Evolutionary conservation across 768 basidiomycete genomes (phyloP).

Genomic region (Rhodosporidiobolus odoratus): DNA sequence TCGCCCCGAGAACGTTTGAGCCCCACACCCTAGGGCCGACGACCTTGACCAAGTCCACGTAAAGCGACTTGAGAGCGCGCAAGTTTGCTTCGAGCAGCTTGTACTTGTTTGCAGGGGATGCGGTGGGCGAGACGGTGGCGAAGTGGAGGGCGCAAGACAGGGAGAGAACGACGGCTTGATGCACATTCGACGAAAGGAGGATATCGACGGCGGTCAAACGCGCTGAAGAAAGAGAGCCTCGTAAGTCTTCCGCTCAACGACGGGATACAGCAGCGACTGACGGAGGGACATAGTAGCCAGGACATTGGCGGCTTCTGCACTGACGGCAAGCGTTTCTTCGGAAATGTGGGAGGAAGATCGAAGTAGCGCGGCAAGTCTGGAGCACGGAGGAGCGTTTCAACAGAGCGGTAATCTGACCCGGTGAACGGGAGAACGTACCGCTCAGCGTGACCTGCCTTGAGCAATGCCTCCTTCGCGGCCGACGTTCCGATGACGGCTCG

Average conservation of each 20-base stretch:
- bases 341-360: background rate
- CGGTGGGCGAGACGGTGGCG: background rate
- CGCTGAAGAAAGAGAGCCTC: background rate
- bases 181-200: background rate
- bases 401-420: background rate
- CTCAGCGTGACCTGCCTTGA: background rate
- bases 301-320: conserved; percentile 9
- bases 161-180: conserved; percentile 4
- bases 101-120: background rate
- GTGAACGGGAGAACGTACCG: background rate
- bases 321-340: background rate
- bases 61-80: conserved; percentile 27
- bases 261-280: background rate
- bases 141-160: background rate
- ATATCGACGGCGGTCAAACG: conserved; percentile 12
- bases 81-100: conserved; percentile 26
- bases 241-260: background rate
- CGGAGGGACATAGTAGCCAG: conserved; percentile 25
- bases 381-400: no score
- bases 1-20: conserved; percentile 13
- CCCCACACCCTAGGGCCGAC: conserved; percentile 27
- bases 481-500: background rate
- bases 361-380: conserved; percentile 15
- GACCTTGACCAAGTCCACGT: conserved; percentile 20
- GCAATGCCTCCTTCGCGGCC: background rate